phyloP scores from a whole-genome alignment of 2,329 filamentous ascomycete genomes.

The Epichloe elymi region DNA sequence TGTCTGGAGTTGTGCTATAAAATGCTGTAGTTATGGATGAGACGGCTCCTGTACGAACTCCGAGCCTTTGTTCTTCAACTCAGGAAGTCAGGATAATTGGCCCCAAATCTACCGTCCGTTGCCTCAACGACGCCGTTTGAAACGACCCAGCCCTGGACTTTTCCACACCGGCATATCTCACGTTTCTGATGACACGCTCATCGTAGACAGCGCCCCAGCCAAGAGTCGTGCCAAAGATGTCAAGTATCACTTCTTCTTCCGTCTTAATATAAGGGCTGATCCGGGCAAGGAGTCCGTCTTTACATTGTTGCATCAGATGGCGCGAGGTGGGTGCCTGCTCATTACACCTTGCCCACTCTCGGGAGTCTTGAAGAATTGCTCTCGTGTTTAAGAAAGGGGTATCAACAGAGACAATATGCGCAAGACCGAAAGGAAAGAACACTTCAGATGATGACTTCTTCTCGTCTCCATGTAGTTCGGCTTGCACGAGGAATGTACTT shows the following conservation, averaged over 20 bases:
- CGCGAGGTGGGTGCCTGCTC: slow-evolving; percentile 10
- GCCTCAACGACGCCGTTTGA: slow-evolving; percentile 22
- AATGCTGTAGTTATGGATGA: too few species aligned
- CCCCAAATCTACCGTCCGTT: slow-evolving; percentile 4
- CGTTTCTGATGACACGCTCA: slow-evolving; percentile 16
- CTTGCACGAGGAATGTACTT: neutral
- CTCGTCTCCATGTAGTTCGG: too few species aligned
- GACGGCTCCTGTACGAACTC: too few species aligned
- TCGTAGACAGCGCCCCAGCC: slow-evolving; percentile 26
- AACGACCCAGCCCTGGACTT: slow-evolving; percentile 25
- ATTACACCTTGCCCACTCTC: neutral
- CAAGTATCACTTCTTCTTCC: slow-evolving; percentile 18
- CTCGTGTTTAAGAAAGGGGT: slow-evolving; percentile 22
- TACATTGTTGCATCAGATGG: slow-evolving; percentile 22
- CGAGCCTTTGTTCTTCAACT: neutral
- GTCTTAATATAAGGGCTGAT: slow-evolving; percentile 18
- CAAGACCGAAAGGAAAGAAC: too few species aligned
- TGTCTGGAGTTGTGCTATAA: too few species aligned
- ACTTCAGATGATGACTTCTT: too few species aligned
- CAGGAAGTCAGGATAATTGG: neutral
- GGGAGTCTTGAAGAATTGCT: slow-evolving; percentile 15
- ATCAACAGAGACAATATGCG: slow-evolving; percentile 25
- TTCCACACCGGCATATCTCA: slow-evolving; percentile 22
- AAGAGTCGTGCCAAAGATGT: slow-evolving; percentile 21
- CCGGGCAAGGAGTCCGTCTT: slow-evolving; percentile 23